phyloP scores from a whole-genome alignment of 1,284 basidiomycete genomes.

The Irpex sp. region DNA sequence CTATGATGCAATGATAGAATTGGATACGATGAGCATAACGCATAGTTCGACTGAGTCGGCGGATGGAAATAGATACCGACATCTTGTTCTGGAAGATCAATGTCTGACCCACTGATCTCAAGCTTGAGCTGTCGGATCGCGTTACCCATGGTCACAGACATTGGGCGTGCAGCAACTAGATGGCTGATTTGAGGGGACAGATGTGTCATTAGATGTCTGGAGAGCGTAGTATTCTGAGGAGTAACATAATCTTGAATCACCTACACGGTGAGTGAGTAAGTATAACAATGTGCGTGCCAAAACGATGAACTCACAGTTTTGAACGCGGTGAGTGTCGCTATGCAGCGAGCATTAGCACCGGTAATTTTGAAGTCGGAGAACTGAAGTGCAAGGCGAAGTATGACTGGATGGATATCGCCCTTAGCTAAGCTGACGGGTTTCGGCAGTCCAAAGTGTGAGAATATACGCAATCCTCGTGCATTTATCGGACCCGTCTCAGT shows the following conservation, averaged over 20 bases:
- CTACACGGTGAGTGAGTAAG: constrained; percentile 33
- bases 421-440: constrained; percentile 60
- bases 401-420: constrained; percentile 80
- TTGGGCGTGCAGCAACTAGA: constrained; percentile 81
- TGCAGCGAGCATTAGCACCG: constrained; percentile 85
- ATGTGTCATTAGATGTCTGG: constrained; percentile 84
- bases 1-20: constrained; percentile 35
- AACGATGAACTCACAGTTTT: constrained; percentile 60
- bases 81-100: constrained; percentile 92
- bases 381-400: constrained; percentile 74
- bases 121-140: constrained; percentile 94
- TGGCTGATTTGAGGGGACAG: constrained; percentile 90
- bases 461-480: constrained; percentile 65
- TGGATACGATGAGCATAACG: constrained; percentile 1
- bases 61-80: constrained; percentile 41
- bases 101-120: constrained; percentile 90
- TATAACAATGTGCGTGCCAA: constrained; percentile 12
- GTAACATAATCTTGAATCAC: constrained; percentile 87
- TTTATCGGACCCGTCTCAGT: constrained; percentile 17
- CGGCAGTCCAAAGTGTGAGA: constrained; percentile 77
- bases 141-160: constrained; percentile 96
- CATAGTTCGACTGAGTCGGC: background rate
- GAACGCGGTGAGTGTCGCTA: constrained; percentile 82
- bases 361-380: constrained; percentile 85
- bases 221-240: constrained; percentile 78